Evolutionary conservation across 2,329 filamentous ascomycete species (phyloP).

Genomic region (Trichoderma sp.): DNA sequence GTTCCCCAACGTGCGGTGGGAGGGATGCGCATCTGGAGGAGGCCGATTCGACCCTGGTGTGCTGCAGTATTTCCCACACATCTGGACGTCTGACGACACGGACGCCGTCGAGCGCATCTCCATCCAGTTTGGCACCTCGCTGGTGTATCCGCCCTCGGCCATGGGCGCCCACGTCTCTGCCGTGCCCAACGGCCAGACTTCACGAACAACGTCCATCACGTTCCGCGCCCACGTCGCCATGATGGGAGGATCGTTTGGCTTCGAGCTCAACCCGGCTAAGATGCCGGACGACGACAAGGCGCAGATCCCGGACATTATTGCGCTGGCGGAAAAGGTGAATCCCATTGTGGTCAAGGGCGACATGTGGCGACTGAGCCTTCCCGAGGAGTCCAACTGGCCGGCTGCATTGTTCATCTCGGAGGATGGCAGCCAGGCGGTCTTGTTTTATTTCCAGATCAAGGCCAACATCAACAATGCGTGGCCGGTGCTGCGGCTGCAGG

Average conservation of each 20-base stretch:
- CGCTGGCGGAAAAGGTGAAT: slow-evolving; percentile 56
- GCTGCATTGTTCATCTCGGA: slow-evolving; percentile 60
- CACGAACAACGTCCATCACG: slow-evolving; percentile 54
- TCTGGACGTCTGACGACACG: slow-evolving; percentile 67
- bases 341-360: slow-evolving; percentile 60
- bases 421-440: slow-evolving; percentile 50
- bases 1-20: slow-evolving; percentile 65
- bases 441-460: slow-evolving; percentile 63
- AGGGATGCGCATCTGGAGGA: slow-evolving; percentile 66
- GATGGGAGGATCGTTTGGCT: slow-evolving; percentile 68
- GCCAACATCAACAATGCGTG: slow-evolving; percentile 52
- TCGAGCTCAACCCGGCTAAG: slow-evolving; percentile 60
- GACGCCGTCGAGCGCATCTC: slow-evolving; percentile 61
- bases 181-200: slow-evolving; percentile 59
- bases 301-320: slow-evolving; percentile 56
- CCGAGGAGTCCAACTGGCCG: slow-evolving; percentile 62
- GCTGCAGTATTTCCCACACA: slow-evolving; percentile 65
- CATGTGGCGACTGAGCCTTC: slow-evolving; percentile 60
- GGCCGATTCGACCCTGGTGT: slow-evolving; percentile 65
- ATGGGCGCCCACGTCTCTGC: slow-evolving; percentile 68
- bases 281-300: slow-evolving; percentile 53
- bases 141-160: slow-evolving; percentile 61
- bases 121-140: slow-evolving; percentile 65
- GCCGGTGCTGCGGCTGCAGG: slow-evolving; percentile 56
- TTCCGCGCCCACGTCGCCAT: slow-evolving; percentile 68